Conservation (phyloP, 2,329 filamentous ascomycete species). For the Cladosporium halotolerans region DNA sequence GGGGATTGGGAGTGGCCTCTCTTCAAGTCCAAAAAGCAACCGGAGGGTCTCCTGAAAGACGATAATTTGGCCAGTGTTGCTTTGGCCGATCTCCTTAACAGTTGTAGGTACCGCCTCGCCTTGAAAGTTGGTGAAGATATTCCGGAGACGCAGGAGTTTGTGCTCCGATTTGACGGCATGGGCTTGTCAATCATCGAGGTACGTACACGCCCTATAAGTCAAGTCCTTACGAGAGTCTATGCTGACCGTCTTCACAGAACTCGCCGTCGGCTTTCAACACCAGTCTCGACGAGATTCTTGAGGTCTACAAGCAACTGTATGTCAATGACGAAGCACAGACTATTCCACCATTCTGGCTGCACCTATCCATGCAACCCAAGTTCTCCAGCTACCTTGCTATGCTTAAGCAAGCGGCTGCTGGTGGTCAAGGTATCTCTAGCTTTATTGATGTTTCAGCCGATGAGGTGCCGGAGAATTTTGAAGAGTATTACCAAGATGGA, state of each 20-base stretch:
- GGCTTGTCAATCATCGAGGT: constrained; percentile 55
- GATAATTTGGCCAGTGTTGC: constrained; percentile 47
- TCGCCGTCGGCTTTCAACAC: constrained; percentile 43
- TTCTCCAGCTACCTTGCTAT: constrained; percentile 48
- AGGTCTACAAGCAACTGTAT: constrained; percentile 53
- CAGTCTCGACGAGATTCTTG: constrained; percentile 52
- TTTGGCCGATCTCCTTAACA: constrained; percentile 49
- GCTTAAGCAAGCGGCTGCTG: constrained; percentile 47
- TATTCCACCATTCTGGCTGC: constrained; percentile 51
- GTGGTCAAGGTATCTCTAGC: constrained; percentile 53
- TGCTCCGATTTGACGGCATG: constrained; percentile 49
- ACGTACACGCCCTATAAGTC: constrained; percentile 22
- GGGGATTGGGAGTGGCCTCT: constrained; percentile 51
- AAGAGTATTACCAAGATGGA: constrained; percentile 11
- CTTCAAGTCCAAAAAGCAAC: constrained; percentile 50
- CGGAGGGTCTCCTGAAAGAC: constrained; percentile 52
- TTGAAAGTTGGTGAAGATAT: constrained; percentile 50
- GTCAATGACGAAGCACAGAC: constrained; percentile 51
- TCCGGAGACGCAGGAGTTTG: constrained; percentile 51
- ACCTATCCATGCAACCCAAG: constrained; percentile 48
- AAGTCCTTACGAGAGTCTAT: neutral
- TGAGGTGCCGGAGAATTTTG: constrained; percentile 9
- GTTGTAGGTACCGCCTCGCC: constrained; percentile 41
- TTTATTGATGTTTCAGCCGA: constrained; percentile 19
- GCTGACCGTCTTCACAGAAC: constrained; percentile 35